These are phyloP conservation scores for Kuraishia capsulata DNA, from an alignment of 805 yeast species.

Conservation along the genomic window DNA sequence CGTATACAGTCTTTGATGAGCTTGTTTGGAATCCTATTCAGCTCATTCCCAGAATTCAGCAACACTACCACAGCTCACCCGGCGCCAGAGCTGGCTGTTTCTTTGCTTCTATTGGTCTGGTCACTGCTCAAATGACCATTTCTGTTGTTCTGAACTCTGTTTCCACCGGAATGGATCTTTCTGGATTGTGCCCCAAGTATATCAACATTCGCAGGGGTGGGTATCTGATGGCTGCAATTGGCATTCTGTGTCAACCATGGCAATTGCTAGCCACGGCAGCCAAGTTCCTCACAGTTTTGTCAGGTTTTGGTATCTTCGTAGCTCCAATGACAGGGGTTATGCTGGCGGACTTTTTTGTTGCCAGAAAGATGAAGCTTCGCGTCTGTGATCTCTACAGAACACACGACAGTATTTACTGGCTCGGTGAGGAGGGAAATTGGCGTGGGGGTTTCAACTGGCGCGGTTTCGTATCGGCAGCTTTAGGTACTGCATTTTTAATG, in stretches of 20 bases:
- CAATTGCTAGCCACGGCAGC: slow-evolving; percentile 13
- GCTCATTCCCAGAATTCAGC: slow-evolving; percentile 6
- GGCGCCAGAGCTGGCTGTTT: slow-evolving; percentile 35
- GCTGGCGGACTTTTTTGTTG: slow-evolving; percentile 14
- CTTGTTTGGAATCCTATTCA: slow-evolving; percentile 8
- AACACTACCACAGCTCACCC: slow-evolving; percentile 18
- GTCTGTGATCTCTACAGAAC: slow-evolving; percentile 13
- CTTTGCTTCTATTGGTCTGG: slow-evolving; percentile 27
- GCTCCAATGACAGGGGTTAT: slow-evolving; percentile 14
- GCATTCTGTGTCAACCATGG: slow-evolving; percentile 31
- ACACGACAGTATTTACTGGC: slow-evolving; percentile 2
- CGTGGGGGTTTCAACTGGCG: slow-evolving; percentile 11
- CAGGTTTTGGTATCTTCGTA: slow-evolving; percentile 2
- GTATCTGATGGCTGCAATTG: slow-evolving; percentile 24
- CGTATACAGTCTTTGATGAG: slow-evolving; percentile 7
- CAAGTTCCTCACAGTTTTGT: background rate
- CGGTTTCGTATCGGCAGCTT: slow-evolving; percentile 7
- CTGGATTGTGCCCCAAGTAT: slow-evolving; percentile 30
- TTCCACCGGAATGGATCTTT: slow-evolving; percentile 29
- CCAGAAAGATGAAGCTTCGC: slow-evolving; percentile 22
- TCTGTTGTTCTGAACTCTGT: slow-evolving; percentile 21
- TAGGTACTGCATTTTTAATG: slow-evolving; percentile 10
- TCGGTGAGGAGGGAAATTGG: slow-evolving; percentile 4
- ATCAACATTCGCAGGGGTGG: slow-evolving; percentile 24
- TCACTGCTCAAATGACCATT: slow-evolving; percentile 32